Percentiles rank a stretch among this genome's conserved stretches.
phyloP scores from a whole-genome alignment of 305 asterid species.

The Nicotiana rustica region DNA sequence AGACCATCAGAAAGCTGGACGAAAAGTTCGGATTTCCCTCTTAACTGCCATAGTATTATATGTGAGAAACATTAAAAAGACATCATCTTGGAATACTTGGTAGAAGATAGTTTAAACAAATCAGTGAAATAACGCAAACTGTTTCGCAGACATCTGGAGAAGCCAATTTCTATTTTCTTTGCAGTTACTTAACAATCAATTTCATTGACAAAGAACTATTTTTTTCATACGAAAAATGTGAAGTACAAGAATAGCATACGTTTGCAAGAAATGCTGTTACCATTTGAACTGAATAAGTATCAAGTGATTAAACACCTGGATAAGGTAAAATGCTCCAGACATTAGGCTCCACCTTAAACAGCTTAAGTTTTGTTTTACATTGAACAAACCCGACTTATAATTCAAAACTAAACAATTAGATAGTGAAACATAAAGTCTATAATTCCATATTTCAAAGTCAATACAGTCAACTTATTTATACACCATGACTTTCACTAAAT shows the following conservation, averaged over 20 bases:
- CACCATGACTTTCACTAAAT: background rate
- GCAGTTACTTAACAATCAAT: background rate
- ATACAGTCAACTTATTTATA: slow-evolving; percentile 6
- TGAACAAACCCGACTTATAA: background rate
- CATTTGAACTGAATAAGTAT: slow-evolving; percentile 4
- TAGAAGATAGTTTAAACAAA: background rate
- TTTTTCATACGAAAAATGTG: background rate
- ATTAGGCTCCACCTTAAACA: slow-evolving; percentile 5
- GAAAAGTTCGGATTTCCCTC: background rate
- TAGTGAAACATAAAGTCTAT: background rate
- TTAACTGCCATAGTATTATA: background rate
- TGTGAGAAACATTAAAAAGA: background rate
- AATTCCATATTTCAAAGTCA: background rate
- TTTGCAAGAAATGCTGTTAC: background rate
- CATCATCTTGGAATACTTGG: background rate
- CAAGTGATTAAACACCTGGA: background rate
- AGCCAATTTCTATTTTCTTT: background rate
- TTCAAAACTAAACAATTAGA: background rate
- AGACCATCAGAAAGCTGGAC: background rate
- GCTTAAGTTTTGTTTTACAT: background rate
- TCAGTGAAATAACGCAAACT: background rate
- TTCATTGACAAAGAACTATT: background rate
- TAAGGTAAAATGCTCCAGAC: background rate
- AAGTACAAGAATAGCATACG: slow-evolving; percentile 7
- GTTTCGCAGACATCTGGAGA: background rate